These are phyloP conservation scores for Mycena chlorophos DNA, from an alignment of 768 basidiomycete genomes.

Conservation along the genomic window DNA sequence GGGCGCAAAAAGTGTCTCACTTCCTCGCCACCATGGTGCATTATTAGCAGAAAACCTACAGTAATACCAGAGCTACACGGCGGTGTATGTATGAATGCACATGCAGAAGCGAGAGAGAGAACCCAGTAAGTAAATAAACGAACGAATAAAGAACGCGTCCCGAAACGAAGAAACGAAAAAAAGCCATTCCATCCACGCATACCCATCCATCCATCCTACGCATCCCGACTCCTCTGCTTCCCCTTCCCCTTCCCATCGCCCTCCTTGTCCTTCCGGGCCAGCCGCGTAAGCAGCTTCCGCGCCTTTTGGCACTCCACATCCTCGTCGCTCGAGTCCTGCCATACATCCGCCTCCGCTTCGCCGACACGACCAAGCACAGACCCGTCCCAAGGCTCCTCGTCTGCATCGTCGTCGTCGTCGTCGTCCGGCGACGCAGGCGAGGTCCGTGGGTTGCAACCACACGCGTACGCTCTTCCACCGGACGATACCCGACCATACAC, in stretches of 20 bases:
- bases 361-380: too few relatives aligned
- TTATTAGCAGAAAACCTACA: too few relatives aligned
- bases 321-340: conserved; percentile 78
- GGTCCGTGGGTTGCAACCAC: conserved; percentile 69
- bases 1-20: too few relatives aligned
- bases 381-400: conserved; percentile 15
- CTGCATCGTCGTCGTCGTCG: conserved; percentile 33
- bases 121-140: too few relatives aligned
- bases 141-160: too few relatives aligned
- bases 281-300: conserved; percentile 50
- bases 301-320: conserved; percentile 67
- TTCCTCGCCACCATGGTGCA: too few relatives aligned
- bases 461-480: conserved; percentile 78
- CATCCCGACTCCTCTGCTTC: conserved; percentile 1
- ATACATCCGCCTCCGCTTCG: conserved; percentile 47
- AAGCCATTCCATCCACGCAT: background rate
- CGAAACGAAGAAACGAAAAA: background rate
- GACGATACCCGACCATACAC: too few relatives aligned
- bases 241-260: conserved; percentile 1
- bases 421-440: conserved; percentile 66
- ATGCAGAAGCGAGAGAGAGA: too few relatives aligned
- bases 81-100: too few relatives aligned
- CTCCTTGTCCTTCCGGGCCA: conserved; percentile 44
- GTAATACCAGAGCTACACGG: too few relatives aligned
- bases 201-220: background rate